These are phyloP conservation scores for Populus ilicifolia DNA, from an alignment of 345 rosid species.

Conservation along the genomic window DNA sequence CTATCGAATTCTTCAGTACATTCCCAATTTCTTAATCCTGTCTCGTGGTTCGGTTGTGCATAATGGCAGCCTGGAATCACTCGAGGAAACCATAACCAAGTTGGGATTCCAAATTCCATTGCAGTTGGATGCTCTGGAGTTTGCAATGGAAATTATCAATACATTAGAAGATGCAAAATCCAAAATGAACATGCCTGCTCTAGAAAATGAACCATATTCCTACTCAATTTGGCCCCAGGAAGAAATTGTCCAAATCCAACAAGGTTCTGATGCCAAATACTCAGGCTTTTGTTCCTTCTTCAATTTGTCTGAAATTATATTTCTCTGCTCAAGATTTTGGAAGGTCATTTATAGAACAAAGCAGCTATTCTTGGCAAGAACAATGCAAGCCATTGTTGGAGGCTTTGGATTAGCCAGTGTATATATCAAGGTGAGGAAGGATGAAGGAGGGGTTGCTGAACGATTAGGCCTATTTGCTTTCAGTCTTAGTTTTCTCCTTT, in stretches of 20 bases:
- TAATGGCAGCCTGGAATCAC: slow-evolving; percentile 51
- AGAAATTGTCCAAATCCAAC: slow-evolving; percentile 12
- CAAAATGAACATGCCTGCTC: slow-evolving; percentile 1
- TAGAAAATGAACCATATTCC: slow-evolving; percentile 14
- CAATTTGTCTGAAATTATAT: slow-evolving; percentile 47
- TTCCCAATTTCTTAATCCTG: slow-evolving; percentile 21
- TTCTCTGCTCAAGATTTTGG: slow-evolving; percentile 75
- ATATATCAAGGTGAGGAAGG: slow-evolving; percentile 49
- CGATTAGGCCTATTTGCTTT: slow-evolving; percentile 82
- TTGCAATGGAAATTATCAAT: slow-evolving; percentile 75
- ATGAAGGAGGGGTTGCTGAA: slow-evolving; percentile 63
- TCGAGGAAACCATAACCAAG: slow-evolving; percentile 54
- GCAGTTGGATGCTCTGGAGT: slow-evolving; percentile 69
- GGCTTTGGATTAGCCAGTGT: slow-evolving; percentile 83
- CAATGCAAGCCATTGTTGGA: slow-evolving; percentile 81
- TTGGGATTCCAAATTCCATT: slow-evolving; percentile 64
- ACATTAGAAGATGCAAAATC: slow-evolving; percentile 36
- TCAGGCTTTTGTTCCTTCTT: slow-evolving; percentile 13
- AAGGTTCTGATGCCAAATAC: slow-evolving; percentile 6
- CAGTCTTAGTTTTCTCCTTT: slow-evolving; percentile 80
- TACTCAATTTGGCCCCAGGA: slow-evolving; percentile 33
- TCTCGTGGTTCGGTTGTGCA: slow-evolving; percentile 26
- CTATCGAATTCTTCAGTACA: slow-evolving; percentile 16
- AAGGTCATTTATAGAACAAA: slow-evolving; percentile 79
- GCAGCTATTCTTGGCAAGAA: slow-evolving; percentile 69